These are phyloP conservation scores for Massarina eburnea DNA, from an alignment of 2,329 filamentous ascomycete species.

Conservation along the genomic window DNA sequence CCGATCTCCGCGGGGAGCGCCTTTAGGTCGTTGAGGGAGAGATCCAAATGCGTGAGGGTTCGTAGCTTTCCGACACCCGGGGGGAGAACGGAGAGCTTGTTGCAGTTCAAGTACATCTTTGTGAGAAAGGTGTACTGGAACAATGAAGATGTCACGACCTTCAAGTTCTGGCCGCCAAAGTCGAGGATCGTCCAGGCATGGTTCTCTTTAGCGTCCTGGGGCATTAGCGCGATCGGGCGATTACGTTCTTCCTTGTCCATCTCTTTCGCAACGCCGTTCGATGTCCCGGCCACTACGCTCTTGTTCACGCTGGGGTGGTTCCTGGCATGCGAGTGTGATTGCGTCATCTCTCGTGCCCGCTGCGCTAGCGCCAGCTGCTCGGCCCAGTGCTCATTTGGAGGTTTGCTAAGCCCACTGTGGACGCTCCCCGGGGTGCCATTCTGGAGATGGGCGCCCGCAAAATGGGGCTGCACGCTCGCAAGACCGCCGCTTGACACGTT, in stretches of 20 bases:
- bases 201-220: conserved; percentile 43
- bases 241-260: conserved; percentile 62
- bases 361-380: conserved; percentile 82
- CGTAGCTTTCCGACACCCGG: conserved; percentile 79
- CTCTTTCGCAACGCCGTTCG: conserved; percentile 53
- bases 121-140: conserved; percentile 87
- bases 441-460: conserved; percentile 60
- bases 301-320: conserved; percentile 71
- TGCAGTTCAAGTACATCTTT: conserved; percentile 91
- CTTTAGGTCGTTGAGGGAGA: conserved; percentile 82
- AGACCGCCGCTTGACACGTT: conserved; percentile 64
- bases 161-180: conserved; percentile 91
- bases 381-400: conserved; percentile 76
- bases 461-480: conserved; percentile 65
- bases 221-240: conserved; percentile 62
- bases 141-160: conserved; percentile 74
- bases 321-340: conserved; percentile 74
- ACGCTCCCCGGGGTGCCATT: conserved; percentile 60
- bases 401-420: conserved; percentile 60
- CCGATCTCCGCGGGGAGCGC: conserved; percentile 87
- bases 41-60: conserved; percentile 78
- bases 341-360: conserved; percentile 68
- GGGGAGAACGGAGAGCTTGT: conserved; percentile 82
- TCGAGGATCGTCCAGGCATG: conserved; percentile 94
- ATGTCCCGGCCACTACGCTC: conserved; percentile 59